Evolutionary conservation across 345 rosid genomes (phyloP), one percentile per base, ranked within the genome.

Genomic region (Hypericum androsaemum): DNA sequence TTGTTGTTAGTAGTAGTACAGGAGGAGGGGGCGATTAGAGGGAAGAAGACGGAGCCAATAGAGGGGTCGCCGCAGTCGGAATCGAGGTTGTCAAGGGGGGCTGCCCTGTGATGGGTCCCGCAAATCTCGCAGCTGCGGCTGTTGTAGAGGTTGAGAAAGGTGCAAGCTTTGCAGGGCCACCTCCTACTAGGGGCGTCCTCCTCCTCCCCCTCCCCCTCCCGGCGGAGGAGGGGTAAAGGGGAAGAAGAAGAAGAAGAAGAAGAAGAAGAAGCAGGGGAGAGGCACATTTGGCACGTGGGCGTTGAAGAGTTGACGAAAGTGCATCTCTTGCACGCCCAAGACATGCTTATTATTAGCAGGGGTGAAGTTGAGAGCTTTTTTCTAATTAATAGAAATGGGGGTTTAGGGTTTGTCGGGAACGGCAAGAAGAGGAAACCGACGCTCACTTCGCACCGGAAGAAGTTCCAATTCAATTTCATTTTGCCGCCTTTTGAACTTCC

Each of bases 91-190:
- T 64, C 70, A 66, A 79, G 46, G 39, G 76, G 74, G 53, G 71
- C 67, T 11, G 63, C 14, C 2, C 77, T 64, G 3, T 84, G 75
- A 57, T 86, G 71, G 0, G 84, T 71, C 47, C 73, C 80, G 39
- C 97, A 92, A 43, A 85, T 64, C 15, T 78, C 86, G 64, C 98
- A 92, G 67, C 39, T 54, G 35, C 71, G 49, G 65, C 73, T 85
- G 69, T 72, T 81, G 69, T 78, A 85, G 5, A 81, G 71, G 75
- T 92, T 92, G 58, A 83, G 59, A 65, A 83, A 88, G 58, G 98
- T 88, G 73, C 98, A 92, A 12, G 84, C 84, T 63, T 83, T 88
- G 79, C 98, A 92, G 0, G 94, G 47, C 97, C 98, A 92, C 40
- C 71, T 75, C 5, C n/a, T n/a, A n/a, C n/a, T n/a, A 22, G 80